Conservation (phyloP, 176 grass and related monocot genomes). For the Oryza coarctata region DNA sequence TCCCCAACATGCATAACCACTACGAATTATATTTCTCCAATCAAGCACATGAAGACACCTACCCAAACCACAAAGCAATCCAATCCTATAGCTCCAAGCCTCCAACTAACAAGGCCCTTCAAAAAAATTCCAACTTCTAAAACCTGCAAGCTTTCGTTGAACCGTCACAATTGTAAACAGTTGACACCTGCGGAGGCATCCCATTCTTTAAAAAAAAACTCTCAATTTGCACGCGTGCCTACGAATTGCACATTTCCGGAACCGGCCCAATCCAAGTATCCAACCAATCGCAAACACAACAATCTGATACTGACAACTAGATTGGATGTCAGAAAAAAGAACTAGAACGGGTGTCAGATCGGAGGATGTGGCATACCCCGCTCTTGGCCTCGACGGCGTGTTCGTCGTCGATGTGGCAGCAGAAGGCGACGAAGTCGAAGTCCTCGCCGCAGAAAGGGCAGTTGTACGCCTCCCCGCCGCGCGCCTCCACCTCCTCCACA, state of each 20-base stretch:
- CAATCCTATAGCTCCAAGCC: not conserved
- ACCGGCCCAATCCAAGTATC: not conserved
- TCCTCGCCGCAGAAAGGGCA: constrained; percentile 86
- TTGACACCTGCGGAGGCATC: not conserved
- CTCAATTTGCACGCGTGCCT: not conserved
- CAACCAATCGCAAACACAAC: not conserved
- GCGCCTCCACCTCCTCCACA: constrained; percentile 46
- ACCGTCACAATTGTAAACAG: not conserved
- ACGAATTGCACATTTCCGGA: not conserved
- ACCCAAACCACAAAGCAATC: not conserved
- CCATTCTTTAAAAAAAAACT: not conserved
- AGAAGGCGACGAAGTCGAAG: constrained; percentile 79
- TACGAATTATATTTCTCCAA: not conserved
- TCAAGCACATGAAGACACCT: constrained; percentile 13
- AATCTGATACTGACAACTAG: not conserved
- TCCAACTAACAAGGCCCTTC: not conserved
- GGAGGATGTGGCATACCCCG: constrained; percentile 45
- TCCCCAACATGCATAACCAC: constrained; percentile 14
- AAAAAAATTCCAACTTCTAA: not conserved
- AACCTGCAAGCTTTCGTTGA: not conserved
- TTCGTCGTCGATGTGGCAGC: constrained; percentile 88
- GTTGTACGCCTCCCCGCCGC: constrained; percentile 47
- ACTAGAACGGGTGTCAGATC: not conserved
- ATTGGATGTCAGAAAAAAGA: not conserved
- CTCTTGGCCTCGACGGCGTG: constrained; percentile 72